These are phyloP conservation scores for Aspergillus jensenii DNA, from an alignment of 2,329 filamentous ascomycete species.

Conservation along the genomic window DNA sequence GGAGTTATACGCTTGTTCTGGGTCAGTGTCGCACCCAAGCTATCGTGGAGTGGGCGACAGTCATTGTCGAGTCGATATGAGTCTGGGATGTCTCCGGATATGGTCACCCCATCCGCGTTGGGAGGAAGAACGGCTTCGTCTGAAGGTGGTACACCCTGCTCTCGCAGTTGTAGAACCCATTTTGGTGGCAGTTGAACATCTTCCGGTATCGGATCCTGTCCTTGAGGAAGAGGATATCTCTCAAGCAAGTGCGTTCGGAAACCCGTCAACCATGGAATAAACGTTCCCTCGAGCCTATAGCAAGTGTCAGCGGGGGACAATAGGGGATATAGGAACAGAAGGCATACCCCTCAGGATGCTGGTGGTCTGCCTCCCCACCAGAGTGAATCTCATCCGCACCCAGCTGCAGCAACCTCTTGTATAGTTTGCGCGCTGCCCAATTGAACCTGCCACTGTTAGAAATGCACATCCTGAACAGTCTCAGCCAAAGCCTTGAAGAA, in stretches of 20 bases:
- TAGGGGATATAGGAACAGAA: neutral
- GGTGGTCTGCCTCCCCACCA: slow-evolving; percentile 85
- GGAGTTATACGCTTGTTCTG: slow-evolving; percentile 76
- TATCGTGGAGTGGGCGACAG: slow-evolving; percentile 58
- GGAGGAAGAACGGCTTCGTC: neutral
- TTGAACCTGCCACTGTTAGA: slow-evolving; percentile 67
- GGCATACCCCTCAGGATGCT: slow-evolving; percentile 82
- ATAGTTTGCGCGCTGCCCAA: slow-evolving; percentile 84
- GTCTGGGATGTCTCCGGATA: slow-evolving; percentile 19
- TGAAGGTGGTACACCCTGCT: neutral
- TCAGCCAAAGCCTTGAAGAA: neutral
- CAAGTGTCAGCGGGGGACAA: neutral
- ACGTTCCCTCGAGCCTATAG: slow-evolving; percentile 73
- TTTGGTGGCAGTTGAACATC: slow-evolving; percentile 74
- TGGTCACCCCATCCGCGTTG: slow-evolving; percentile 3
- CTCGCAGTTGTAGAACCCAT: slow-evolving; percentile 53
- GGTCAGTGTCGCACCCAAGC: slow-evolving; percentile 58
- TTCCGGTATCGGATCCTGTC: slow-evolving; percentile 68
- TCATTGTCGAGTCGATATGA: slow-evolving; percentile 38
- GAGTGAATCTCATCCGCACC: slow-evolving; percentile 75
- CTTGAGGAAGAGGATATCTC: slow-evolving; percentile 67
- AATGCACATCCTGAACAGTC: neutral
- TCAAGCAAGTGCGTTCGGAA: slow-evolving; percentile 67
- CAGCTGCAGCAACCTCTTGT: slow-evolving; percentile 79
- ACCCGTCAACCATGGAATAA: slow-evolving; percentile 72